Percentiles rank a stretch among this genome's conserved stretches.
phyloP scores from a whole-genome alignment of 2,329 filamentous ascomycete genomes.

The Neofusicoccum kwambonambiense region DNA sequence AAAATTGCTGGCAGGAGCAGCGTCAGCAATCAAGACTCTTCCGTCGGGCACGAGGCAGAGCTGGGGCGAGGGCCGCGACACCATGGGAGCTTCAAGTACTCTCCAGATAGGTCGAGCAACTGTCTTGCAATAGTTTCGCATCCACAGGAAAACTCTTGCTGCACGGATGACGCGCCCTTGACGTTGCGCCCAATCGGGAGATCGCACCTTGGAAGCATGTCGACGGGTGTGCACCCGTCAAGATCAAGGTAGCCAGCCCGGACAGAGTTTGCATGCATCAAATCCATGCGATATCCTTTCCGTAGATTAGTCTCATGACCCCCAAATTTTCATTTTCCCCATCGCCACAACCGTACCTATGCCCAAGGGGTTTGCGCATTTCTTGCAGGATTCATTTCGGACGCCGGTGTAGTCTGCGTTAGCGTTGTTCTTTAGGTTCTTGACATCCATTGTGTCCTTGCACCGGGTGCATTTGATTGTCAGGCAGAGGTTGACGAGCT shows the following conservation, averaged over 20 bases:
- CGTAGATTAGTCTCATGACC: constrained; percentile 11
- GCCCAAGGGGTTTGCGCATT: constrained; percentile 52
- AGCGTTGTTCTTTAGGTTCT: constrained; percentile 59
- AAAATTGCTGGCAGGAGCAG: constrained; percentile 61
- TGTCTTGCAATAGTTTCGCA: background rate
- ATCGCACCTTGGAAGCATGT: constrained; percentile 68
- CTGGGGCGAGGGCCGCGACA: background rate
- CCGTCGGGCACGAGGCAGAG: background rate
- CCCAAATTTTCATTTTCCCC: background rate
- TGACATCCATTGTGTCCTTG: constrained; percentile 69
- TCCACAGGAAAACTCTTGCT: background rate
- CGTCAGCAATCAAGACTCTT: constrained; percentile 1
- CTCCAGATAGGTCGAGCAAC: background rate
- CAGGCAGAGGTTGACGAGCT: constrained; percentile 65
- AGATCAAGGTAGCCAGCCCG: constrained; percentile 77
- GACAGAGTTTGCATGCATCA: constrained; percentile 71
- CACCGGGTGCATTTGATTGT: constrained; percentile 77
- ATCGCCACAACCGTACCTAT: constrained; percentile 33
- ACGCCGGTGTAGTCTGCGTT: constrained; percentile 41
- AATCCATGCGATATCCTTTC: constrained; percentile 55
- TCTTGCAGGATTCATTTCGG: constrained; percentile 52
- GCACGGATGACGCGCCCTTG: background rate
- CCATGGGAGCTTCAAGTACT: background rate
- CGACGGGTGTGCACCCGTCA: constrained; percentile 69
- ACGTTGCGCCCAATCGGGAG: background rate